Conservation (phyloP, 169 alveolate genomes). For the Theileria orientalis region DNA sequence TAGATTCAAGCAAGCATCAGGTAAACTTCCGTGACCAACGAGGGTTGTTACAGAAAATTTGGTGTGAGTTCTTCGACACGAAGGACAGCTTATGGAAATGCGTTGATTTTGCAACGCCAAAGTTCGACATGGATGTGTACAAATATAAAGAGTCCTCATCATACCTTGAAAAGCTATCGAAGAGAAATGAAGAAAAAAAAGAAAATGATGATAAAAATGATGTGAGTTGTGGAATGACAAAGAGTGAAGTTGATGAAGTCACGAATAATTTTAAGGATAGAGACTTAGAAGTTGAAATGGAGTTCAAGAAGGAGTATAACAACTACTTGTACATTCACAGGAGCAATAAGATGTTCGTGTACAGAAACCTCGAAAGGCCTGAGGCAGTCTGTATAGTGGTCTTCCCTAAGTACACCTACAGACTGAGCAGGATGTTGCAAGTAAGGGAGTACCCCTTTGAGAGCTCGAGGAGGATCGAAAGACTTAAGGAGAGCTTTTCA, state of each 20-base stretch:
- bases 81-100: conserved; percentile 39
- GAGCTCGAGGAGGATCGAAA: too few species aligned
- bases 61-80: conserved; percentile 45
- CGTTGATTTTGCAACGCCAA: conserved; percentile 28
- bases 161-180: neutral
- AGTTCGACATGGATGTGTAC: conserved; percentile 8
- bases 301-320: neutral
- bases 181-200: neutral
- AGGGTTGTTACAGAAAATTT: neutral
- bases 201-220: neutral
- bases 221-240: too few species aligned
- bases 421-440: conserved; percentile 17
- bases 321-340: conserved; percentile 34
- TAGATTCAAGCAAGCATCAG: conserved; percentile 1
- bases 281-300: neutral
- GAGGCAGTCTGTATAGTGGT: conserved; percentile 26
- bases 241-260: too few species aligned
- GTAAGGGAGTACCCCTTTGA: conserved; percentile 48
- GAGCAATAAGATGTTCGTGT: conserved; percentile 46
- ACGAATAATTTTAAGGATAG: conserved; percentile 15
- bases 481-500: conserved; percentile 11
- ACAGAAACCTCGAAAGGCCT: neutral
- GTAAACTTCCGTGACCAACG: neutral
- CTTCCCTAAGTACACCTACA: neutral
- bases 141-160: neutral